A percentile compares a stretch with the other conserved stretches of the same genome.
Conservation (phyloP, 2,329 filamentous ascomycete genomes). For the Ophiosphaerella herpotricha region DNA sequence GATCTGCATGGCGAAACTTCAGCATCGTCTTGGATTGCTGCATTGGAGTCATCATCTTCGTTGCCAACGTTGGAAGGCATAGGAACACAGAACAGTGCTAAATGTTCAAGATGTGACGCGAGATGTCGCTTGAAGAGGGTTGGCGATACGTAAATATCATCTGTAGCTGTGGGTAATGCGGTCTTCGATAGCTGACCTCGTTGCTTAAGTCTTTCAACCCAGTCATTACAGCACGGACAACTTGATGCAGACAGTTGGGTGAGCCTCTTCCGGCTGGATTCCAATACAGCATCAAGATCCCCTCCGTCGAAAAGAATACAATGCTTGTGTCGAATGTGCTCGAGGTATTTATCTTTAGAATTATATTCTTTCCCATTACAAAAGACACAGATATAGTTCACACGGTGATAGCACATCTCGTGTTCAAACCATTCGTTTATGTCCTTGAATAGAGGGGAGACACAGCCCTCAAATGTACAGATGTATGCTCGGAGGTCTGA, state of each 20-base stretch:
- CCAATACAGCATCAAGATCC: slow-evolving; percentile 1
- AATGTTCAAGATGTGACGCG: slow-evolving; percentile 20
- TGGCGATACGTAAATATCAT: slow-evolving; percentile 8
- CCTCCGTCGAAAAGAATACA: slow-evolving; percentile 3
- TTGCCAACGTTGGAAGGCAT: not conserved
- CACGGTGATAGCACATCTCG: slow-evolving; percentile 21
- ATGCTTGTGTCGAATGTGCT: slow-evolving; percentile 13
- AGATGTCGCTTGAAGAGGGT: slow-evolving; percentile 22
- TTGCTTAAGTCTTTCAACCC: not conserved
- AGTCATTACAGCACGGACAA: slow-evolving; percentile 23
- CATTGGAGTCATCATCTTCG: slow-evolving; percentile 9
- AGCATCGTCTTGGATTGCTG: slow-evolving; percentile 8
- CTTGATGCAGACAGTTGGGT: slow-evolving; percentile 13
- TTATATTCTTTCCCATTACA: slow-evolving; percentile 9
- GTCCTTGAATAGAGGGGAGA: slow-evolving; percentile 11
- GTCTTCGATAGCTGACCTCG: not conserved
- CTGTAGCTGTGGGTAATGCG: not conserved
- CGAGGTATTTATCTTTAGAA: slow-evolving; percentile 5
- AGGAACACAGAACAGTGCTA: slow-evolving; percentile 20
- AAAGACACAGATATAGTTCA: slow-evolving; percentile 11
- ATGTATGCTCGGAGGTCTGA: slow-evolving; percentile 22
- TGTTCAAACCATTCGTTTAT: slow-evolving; percentile 24
- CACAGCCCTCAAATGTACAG: slow-evolving; percentile 19
- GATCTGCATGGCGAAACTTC: no score
- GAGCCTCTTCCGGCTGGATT: slow-evolving; percentile 12